Conservation (phyloP, 2,329 filamentous ascomycete genomes). For the Beauveria australis region DNA sequence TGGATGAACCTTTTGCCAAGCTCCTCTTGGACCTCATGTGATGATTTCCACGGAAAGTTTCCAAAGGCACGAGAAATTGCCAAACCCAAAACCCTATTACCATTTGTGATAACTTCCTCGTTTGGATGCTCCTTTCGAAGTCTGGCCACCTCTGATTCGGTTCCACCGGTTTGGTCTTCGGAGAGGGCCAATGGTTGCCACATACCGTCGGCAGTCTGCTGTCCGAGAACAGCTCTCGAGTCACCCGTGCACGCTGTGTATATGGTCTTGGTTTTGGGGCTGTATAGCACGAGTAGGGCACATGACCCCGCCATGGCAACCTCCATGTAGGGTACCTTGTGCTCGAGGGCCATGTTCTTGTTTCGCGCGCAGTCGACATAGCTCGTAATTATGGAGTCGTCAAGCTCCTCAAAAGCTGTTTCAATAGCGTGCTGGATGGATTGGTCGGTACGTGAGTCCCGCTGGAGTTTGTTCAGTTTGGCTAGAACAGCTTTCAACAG, state of each 20-base stretch:
- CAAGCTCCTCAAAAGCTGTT: conserved; percentile 29
- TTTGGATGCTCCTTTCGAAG: conserved; percentile 47
- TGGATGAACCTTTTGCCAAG: conserved; percentile 36
- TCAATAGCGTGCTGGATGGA: background rate
- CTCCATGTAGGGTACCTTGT: conserved; percentile 15
- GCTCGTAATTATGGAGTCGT: conserved; percentile 38
- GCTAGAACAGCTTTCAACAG: conserved; percentile 23
- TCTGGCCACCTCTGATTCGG: conserved; percentile 42
- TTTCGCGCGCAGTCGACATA: conserved; percentile 13
- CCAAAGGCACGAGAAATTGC: conserved; percentile 53
- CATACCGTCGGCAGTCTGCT: conserved; percentile 25
- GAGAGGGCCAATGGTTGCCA: conserved; percentile 47
- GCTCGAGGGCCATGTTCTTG: conserved; percentile 14
- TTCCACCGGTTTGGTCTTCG: conserved; percentile 52
- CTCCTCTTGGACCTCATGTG: conserved; percentile 27
- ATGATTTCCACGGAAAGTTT: conserved; percentile 56
- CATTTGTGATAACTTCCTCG: conserved; percentile 40
- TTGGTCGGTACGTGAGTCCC: background rate
- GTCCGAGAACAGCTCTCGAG: conserved; percentile 50
- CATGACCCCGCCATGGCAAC: conserved; percentile 40
- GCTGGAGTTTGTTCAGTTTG: background rate
- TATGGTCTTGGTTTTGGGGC: conserved; percentile 39
- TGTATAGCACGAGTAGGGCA: conserved; percentile 49
- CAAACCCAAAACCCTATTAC: conserved; percentile 50
- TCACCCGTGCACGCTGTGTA: conserved; percentile 56